These are phyloP conservation scores for Malassezia nana DNA, from an alignment of 1,284 basidiomycete genomes.

Conservation along the genomic window DNA sequence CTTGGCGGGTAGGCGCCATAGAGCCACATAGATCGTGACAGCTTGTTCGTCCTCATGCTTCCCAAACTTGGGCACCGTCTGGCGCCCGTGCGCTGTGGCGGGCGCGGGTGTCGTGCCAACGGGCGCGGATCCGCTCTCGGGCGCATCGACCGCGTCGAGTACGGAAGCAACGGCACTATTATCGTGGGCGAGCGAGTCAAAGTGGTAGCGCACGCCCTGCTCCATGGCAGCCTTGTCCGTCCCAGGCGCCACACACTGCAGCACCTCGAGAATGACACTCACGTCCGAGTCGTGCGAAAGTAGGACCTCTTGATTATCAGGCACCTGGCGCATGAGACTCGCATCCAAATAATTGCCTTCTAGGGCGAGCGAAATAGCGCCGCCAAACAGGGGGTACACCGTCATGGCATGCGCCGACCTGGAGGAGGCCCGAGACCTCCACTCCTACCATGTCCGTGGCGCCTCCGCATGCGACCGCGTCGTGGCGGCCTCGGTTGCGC, in stretches of 20 bases:
- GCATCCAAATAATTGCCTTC: constrained; percentile 11
- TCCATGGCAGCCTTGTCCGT: constrained; percentile 53
- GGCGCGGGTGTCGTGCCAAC: constrained; percentile 23
- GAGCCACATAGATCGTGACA: constrained; percentile 35
- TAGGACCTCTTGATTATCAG: constrained; percentile 94
- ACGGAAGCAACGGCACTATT: constrained; percentile 60
- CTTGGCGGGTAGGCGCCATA: constrained; percentile 37
- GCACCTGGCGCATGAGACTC: constrained; percentile 80
- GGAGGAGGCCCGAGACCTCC: background rate
- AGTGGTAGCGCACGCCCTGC: constrained; percentile 62
- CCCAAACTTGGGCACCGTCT: constrained; percentile 39
- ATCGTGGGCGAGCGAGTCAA: constrained; percentile 80
- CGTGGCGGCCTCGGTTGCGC: background rate
- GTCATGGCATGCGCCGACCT: background rate
- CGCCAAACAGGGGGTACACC: constrained; percentile 10
- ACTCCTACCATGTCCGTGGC: background rate
- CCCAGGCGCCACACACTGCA: constrained; percentile 61
- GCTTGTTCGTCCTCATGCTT: constrained; percentile 22
- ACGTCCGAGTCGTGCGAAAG: constrained; percentile 61
- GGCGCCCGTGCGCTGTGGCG: constrained; percentile 27
- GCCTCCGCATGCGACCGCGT: background rate
- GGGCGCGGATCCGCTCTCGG: constrained; percentile 1
- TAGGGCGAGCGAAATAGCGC: constrained; percentile 6
- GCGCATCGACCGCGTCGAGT: constrained; percentile 51
- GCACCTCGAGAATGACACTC: constrained; percentile 75